A percentile compares a stretch with the other conserved stretches of the same genome.
These are phyloP conservation scores for Geosmithia putterillii DNA, from an alignment of 2,329 filamentous ascomycete species.

Conservation along the genomic window DNA sequence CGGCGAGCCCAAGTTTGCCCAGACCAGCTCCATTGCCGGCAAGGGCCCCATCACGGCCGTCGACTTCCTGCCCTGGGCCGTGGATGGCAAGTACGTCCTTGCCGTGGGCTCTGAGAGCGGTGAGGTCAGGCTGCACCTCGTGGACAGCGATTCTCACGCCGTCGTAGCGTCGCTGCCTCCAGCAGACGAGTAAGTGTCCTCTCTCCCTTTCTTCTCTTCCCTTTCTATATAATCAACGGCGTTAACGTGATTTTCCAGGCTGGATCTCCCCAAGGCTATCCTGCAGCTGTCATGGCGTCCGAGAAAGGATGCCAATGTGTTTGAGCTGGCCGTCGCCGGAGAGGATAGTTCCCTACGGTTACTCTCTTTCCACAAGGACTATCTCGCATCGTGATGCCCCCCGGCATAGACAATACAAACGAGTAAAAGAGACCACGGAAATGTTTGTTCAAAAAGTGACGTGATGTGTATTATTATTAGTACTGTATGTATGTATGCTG, in stretches of 20 bases:
- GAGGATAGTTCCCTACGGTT: slow-evolving; percentile 50
- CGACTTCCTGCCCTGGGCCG: slow-evolving; percentile 40
- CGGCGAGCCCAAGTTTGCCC: slow-evolving; percentile 29
- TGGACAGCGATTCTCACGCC: slow-evolving; percentile 24
- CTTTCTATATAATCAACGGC: not conserved
- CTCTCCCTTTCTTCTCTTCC: not conserved
- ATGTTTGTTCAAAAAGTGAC: no score
- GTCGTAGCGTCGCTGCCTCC: slow-evolving; percentile 19
- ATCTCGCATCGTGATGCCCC: slow-evolving; percentile 5
- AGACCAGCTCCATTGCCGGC: slow-evolving; percentile 39
- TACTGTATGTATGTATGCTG: no score
- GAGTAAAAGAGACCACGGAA: not conserved
- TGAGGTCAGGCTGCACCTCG: slow-evolving; percentile 26
- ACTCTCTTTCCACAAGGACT: slow-evolving; percentile 28
- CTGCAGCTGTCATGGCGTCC: slow-evolving; percentile 62
- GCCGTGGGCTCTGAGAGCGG: slow-evolving; percentile 48
- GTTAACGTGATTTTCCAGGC: slow-evolving; percentile 7
- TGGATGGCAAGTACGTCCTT: slow-evolving; percentile 24
- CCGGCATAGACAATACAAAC: not conserved
- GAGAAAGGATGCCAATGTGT: slow-evolving; percentile 10
- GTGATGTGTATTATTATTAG: no score
- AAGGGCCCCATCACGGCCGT: slow-evolving; percentile 57
- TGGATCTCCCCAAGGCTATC: slow-evolving; percentile 47
- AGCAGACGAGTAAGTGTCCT: slow-evolving; percentile 24
- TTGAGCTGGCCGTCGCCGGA: slow-evolving; percentile 40